Evolutionary conservation across 176 grass and related monocot species (phyloP).

Genomic region (Oryza rufipogon): DNA sequence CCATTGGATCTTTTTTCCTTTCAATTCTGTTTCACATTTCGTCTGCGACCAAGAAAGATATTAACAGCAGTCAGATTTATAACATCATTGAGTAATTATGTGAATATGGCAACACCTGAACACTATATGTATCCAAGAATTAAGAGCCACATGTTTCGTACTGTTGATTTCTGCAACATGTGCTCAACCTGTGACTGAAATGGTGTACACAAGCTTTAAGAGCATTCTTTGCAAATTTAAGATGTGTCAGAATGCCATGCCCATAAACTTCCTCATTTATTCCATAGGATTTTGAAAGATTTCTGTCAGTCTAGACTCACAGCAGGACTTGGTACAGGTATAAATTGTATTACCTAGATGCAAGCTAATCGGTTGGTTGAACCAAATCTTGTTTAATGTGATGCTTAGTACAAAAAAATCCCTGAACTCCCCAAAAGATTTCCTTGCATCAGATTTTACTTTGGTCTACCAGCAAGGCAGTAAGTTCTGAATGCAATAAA

Average conservation of each 20-base stretch:
- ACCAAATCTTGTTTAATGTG: background rate
- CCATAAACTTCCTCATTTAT: slow-evolving; percentile 21
- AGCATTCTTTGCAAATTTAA: slow-evolving; percentile 16
- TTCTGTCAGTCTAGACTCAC: slow-evolving; percentile 18
- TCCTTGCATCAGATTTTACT: slow-evolving; percentile 27
- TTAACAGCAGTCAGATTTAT: slow-evolving; percentile 22
- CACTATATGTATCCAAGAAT: background rate
- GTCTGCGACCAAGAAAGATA: background rate
- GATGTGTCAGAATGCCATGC: slow-evolving; percentile 11
- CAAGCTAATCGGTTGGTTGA: slow-evolving; percentile 16
- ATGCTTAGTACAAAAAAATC: background rate
- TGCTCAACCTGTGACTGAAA: background rate
- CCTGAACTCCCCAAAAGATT: background rate
- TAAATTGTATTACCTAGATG: slow-evolving; percentile 18
- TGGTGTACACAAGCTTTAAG: slow-evolving; percentile 20
- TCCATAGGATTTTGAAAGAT: slow-evolving; percentile 3
- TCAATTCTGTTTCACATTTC: slow-evolving; percentile 21
- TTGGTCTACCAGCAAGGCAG: background rate
- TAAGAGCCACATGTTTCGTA: slow-evolving; percentile 17
- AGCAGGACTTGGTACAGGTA: slow-evolving; percentile 10
- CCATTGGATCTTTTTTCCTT: slow-evolving; percentile 5
- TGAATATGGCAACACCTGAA: slow-evolving; percentile 30
- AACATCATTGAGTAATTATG: slow-evolving; percentile 8
- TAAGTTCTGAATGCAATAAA: background rate
- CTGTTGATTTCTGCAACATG: slow-evolving; percentile 19